Conservation (phyloP, 495 filamentous ascomycete species). For the Gamarada debralockiae region DNA sequence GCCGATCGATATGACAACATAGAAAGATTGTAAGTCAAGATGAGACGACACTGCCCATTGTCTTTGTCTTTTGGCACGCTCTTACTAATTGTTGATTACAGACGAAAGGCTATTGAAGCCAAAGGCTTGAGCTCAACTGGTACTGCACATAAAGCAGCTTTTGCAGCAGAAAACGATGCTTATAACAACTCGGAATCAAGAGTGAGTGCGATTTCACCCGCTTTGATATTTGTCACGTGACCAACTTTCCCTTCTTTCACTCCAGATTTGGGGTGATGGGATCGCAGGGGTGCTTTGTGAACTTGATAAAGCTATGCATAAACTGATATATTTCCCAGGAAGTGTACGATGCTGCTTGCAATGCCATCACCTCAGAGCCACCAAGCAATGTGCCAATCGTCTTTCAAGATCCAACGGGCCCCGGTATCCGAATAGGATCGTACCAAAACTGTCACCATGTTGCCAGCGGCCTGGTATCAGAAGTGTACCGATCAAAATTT, state of each 20-base stretch:
- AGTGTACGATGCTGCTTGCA: slow-evolving; percentile 40
- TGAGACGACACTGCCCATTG: no score
- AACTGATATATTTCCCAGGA: slow-evolving; percentile 27
- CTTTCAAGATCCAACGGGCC: slow-evolving; percentile 2
- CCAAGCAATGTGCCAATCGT: not conserved
- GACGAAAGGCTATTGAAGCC: slow-evolving; percentile 17
- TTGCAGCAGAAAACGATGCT: slow-evolving; percentile 20
- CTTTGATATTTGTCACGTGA: not conserved
- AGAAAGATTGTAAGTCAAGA: slow-evolving; percentile 40
- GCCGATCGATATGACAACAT: slow-evolving; percentile 49
- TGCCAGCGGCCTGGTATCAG: slow-evolving; percentile 74
- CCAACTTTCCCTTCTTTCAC: not conserved
- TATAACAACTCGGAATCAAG: slow-evolving; percentile 21
- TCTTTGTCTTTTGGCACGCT: no score
- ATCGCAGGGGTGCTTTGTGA: no score
- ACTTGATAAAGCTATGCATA: not conserved
- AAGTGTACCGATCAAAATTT: slow-evolving; percentile 59
- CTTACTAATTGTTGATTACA: no score
- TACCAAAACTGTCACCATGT: slow-evolving; percentile 69
- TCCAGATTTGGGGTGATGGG: no score
- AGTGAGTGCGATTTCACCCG: slow-evolving; percentile 12
- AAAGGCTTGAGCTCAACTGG: slow-evolving; percentile 12
- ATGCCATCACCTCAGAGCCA: not conserved
- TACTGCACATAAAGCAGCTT: slow-evolving; percentile 22
- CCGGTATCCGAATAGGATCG: slow-evolving; percentile 60